Percentiles rank a stretch among this genome's conserved stretches.
These are phyloP conservation scores for Coccinonectria pachysandricola DNA, from an alignment of 2,329 filamentous ascomycete species.

Conservation along the genomic window DNA sequence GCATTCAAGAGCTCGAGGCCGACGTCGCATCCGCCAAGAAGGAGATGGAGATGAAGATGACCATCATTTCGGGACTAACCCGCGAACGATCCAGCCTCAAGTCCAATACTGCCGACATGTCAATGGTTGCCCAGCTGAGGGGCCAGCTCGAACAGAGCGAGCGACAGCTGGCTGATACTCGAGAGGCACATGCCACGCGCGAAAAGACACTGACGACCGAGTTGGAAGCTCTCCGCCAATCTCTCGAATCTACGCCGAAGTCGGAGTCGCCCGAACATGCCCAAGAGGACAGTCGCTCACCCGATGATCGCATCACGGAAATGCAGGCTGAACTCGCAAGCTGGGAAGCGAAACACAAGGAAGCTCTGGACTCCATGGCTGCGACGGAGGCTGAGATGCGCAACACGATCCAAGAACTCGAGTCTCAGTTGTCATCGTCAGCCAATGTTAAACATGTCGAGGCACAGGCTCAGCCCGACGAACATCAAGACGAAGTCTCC, in stretches of 20 bases:
- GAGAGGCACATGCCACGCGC: slow-evolving; percentile 59
- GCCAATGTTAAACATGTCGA: slow-evolving; percentile 41
- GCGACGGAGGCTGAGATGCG: slow-evolving; percentile 63
- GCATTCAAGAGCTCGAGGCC: slow-evolving; percentile 79
- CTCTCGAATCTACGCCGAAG: slow-evolving; percentile 28
- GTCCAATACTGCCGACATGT: slow-evolving; percentile 76
- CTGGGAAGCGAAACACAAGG: slow-evolving; percentile 69
- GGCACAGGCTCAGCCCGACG: slow-evolving; percentile 30
- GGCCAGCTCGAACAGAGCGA: slow-evolving; percentile 85
- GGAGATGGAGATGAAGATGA: slow-evolving; percentile 95
- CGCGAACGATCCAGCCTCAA: slow-evolving; percentile 88
- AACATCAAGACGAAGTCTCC: slow-evolving; percentile 29
- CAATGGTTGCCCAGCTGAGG: slow-evolving; percentile 74
- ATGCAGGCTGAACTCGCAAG: slow-evolving; percentile 61
- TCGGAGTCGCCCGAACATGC: slow-evolving; percentile 22
- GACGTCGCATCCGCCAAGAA: slow-evolving; percentile 77
- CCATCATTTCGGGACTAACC: slow-evolving; percentile 87
- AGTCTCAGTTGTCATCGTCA: slow-evolving; percentile 44
- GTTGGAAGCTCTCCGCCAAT: slow-evolving; percentile 55
- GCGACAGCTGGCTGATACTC: slow-evolving; percentile 63
- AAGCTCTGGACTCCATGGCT: slow-evolving; percentile 59
- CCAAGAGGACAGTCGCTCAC: slow-evolving; percentile 25
- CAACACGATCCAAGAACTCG: slow-evolving; percentile 62
- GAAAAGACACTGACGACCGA: slow-evolving; percentile 68
- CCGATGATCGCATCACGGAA: slow-evolving; percentile 49